Percentiles rank a stretch among this genome's conserved stretches.
phyloP scores from a whole-genome alignment of 495 filamentous ascomycete species.

The Neurospora terricola region DNA sequence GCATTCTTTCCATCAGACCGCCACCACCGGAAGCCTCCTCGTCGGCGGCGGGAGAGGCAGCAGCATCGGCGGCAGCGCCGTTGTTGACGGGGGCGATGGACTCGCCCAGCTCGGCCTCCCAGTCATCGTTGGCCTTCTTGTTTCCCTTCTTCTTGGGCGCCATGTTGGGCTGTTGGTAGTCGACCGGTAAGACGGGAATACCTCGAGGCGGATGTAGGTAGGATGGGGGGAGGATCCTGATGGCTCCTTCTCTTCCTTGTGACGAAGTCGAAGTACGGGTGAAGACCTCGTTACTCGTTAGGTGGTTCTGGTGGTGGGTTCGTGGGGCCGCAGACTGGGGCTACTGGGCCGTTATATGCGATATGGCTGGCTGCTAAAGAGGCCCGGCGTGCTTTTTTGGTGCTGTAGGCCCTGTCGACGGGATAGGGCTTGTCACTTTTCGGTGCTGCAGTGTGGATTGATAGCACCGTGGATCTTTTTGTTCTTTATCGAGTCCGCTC shows the following conservation, averaged over 20 bases:
- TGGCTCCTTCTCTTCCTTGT: not conserved
- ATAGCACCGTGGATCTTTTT: not conserved
- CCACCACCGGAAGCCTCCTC: constrained; percentile 40
- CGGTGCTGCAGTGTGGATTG: not conserved
- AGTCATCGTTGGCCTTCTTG: constrained; percentile 83
- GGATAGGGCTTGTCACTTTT: not conserved
- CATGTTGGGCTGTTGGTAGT: constrained; percentile 41
- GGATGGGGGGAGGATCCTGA: not conserved
- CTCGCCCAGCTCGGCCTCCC: constrained; percentile 94
- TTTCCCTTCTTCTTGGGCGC: constrained; percentile 88
- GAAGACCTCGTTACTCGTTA: not conserved
- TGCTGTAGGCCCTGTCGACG: not conserved
- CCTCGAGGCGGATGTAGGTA: not conserved
- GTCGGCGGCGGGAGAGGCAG: constrained; percentile 37
- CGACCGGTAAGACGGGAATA: not conserved
- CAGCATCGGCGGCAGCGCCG: constrained; percentile 21
- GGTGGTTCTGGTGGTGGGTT: not conserved
- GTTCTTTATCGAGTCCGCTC: not conserved
- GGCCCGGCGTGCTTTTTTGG: not conserved
- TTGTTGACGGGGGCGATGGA: constrained; percentile 43
- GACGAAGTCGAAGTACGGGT: not conserved
- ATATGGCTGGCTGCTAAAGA: not conserved
- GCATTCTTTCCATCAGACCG: constrained; percentile 75
- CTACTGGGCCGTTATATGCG: not conserved
- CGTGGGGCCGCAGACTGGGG: not conserved